These are phyloP conservation scores for Pulveroboletus sp. DNA, from an alignment of 768 basidiomycete species.

Conservation along the genomic window DNA sequence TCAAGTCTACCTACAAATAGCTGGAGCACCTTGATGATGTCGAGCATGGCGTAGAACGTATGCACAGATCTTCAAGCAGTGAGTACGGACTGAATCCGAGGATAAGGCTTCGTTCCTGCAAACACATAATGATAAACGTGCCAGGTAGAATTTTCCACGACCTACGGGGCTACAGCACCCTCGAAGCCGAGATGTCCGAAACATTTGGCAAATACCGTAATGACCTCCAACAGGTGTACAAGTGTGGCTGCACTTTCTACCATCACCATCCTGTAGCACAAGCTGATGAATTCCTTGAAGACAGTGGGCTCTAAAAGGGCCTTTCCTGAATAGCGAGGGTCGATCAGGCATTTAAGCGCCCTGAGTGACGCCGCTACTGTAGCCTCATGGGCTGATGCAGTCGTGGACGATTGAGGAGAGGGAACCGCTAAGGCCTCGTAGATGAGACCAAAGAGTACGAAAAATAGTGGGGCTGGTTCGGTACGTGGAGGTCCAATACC, in stretches of 20 bases:
- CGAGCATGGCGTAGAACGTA: slow-evolving; percentile 73
- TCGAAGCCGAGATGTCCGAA: slow-evolving; percentile 29
- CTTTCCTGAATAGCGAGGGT: slow-evolving; percentile 73
- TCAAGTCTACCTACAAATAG: slow-evolving; percentile 41
- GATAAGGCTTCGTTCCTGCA: slow-evolving; percentile 31
- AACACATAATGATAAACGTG: not conserved
- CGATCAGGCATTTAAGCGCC: slow-evolving; percentile 75
- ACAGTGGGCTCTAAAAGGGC: slow-evolving; percentile 76
- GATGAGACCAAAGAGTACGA: slow-evolving; percentile 87
- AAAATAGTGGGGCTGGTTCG: slow-evolving; percentile 81
- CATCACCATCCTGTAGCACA: slow-evolving; percentile 88
- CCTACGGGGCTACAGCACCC: slow-evolving; percentile 18
- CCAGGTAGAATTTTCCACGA: not conserved
- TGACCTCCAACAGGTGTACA: slow-evolving; percentile 63
- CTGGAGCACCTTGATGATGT: slow-evolving; percentile 47
- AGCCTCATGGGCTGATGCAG: slow-evolving; percentile 38
- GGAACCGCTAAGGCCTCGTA: slow-evolving; percentile 79
- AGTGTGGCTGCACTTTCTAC: slow-evolving; percentile 74
- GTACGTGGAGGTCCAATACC: slow-evolving; percentile 27
- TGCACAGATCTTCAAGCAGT: slow-evolving; percentile 80
- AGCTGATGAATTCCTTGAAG: slow-evolving; percentile 84
- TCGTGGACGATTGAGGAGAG: slow-evolving; percentile 51
- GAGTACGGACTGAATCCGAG: slow-evolving; percentile 38
- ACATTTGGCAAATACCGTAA: slow-evolving; percentile 50
- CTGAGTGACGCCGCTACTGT: slow-evolving; percentile 62